Base-by-base conservation (phyloP, 2,329 filamentous ascomycete genomes). In the Xylariomycetidae sp. region DNA sequence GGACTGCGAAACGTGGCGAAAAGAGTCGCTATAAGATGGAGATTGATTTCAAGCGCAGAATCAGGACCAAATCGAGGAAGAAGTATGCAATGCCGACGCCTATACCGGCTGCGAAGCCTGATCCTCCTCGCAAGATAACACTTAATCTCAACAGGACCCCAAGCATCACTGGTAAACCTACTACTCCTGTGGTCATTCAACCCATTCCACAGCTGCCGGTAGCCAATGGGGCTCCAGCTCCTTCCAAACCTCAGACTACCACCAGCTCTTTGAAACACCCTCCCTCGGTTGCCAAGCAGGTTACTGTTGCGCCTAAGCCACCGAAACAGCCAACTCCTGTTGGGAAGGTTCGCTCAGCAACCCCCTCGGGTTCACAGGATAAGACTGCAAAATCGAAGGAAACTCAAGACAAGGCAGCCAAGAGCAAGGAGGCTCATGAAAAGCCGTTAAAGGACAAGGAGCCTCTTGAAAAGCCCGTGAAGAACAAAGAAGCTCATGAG, bases 1-100 rank as follows among this genome's bases (percentile, higher is more conserved):
- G 67, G 66, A 62, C 51, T 20, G 64, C 46, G 12, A 29, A 39
- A 1, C 49, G 57, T 12, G 59, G 40, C 14, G 49, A 54, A 25
- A 52, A 30, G 25, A 32, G 39, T 26, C 46, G 44, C 5, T 41
- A 43, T 20, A 51, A 42, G 30, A 48, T 36, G 25, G 15, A 46
- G 5, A 23, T 58, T 9, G 32, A 38, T 6, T 58, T 58, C 36
- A 42, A 38, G 9, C 51, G 42, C 15, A 41, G 46, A 33, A 51
- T 41, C 26, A 51, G 51, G 28, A 51, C 43, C 15, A 49, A 48
- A 33, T 39, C 54, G 15, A 47, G 52, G 14, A 53, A 49, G 33
- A 34, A 29, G 15, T 57, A 54, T 31, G 40, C 41, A 15, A 34
- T 40, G 15, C 39, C 33, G 15, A 33, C 41, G 12, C 19, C 19